These are phyloP conservation scores for Scedosporium boydii DNA, from an alignment of 2,329 filamentous ascomycete genomes.

Conservation along the genomic window DNA sequence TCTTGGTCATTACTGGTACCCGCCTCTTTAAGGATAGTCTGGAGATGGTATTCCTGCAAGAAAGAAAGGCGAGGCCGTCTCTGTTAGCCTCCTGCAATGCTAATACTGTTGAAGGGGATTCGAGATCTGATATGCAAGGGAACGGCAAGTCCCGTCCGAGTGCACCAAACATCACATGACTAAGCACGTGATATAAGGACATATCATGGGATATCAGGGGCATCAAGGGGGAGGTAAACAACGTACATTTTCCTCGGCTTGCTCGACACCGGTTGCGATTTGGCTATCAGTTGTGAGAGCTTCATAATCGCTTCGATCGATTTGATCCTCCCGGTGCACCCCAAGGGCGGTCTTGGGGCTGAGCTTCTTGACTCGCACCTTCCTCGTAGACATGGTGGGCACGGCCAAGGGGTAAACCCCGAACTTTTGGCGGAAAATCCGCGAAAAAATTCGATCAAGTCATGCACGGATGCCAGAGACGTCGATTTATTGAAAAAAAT, in stretches of 20 bases:
- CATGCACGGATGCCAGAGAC: slow-evolving; percentile 50
- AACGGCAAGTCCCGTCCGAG: neutral
- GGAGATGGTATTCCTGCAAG: slow-evolving; percentile 82
- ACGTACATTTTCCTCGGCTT: slow-evolving; percentile 94
- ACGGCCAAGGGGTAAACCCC: slow-evolving; percentile 15
- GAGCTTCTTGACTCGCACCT: slow-evolving; percentile 81
- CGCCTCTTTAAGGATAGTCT: slow-evolving; percentile 59
- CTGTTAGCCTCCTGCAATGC: neutral
- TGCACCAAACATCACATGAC: slow-evolving; percentile 30
- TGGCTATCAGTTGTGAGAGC: slow-evolving; percentile 70
- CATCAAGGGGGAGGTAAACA: slow-evolving; percentile 12
- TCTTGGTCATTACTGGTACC: slow-evolving; percentile 49
- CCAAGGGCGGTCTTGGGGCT: slow-evolving; percentile 81
- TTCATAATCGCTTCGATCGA: slow-evolving; percentile 81
- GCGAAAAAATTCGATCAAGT: slow-evolving; percentile 54
- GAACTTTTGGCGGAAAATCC: slow-evolving; percentile 44
- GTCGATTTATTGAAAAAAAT: slow-evolving; percentile 34
- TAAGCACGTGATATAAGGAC: slow-evolving; percentile 36
- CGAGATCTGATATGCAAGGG: neutral
- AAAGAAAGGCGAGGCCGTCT: neutral
- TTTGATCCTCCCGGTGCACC: slow-evolving; percentile 81
- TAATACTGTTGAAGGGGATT: neutral
- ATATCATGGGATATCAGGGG: slow-evolving; percentile 13
- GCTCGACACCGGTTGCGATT: slow-evolving; percentile 95
- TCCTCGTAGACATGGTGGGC: slow-evolving; percentile 51